A percentile compares a stretch with the other conserved stretches of the same genome.
phyloP scores from a whole-genome alignment of 2,329 filamentous ascomycete species.

The Sporothrix humicola region DNA sequence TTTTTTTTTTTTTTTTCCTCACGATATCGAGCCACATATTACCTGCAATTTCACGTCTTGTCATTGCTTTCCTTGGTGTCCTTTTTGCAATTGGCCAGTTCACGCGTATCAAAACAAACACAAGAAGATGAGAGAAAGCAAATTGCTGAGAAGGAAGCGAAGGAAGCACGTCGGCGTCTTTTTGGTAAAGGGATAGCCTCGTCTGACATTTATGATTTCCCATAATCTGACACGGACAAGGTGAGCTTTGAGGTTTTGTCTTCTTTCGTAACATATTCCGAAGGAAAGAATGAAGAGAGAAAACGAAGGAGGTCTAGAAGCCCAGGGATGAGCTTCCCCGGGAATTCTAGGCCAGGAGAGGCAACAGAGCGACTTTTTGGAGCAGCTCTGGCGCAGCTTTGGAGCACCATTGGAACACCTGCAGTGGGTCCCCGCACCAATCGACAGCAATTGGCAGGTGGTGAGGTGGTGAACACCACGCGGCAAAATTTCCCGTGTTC shows the following conservation, averaged over 20 bases:
- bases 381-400: too few relatives aligned
- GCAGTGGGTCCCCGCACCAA: neutral
- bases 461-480: too few relatives aligned
- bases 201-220: too few relatives aligned
- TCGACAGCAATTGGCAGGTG: neutral
- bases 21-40: neutral
- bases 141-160: neutral
- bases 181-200: neutral
- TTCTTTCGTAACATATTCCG: too few relatives aligned
- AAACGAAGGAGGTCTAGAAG: neutral
- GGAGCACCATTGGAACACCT: too few relatives aligned
- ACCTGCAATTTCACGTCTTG: neutral
- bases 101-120: constrained; percentile 6
- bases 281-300: neutral
- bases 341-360: constrained; percentile 5
- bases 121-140: neutral
- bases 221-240: too few relatives aligned
- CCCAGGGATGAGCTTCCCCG: neutral
- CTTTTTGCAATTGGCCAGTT: constrained; percentile 4
- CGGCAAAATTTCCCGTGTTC: constrained; percentile 18
- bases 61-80: neutral
- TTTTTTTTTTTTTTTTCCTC: too few relatives aligned
- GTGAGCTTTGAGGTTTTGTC: too few relatives aligned
- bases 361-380: constrained; percentile 5
- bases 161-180: neutral